phyloP scores from a whole-genome alignment of 2,329 filamentous ascomycete genomes.

The Colletotrichum gigasporum region DNA sequence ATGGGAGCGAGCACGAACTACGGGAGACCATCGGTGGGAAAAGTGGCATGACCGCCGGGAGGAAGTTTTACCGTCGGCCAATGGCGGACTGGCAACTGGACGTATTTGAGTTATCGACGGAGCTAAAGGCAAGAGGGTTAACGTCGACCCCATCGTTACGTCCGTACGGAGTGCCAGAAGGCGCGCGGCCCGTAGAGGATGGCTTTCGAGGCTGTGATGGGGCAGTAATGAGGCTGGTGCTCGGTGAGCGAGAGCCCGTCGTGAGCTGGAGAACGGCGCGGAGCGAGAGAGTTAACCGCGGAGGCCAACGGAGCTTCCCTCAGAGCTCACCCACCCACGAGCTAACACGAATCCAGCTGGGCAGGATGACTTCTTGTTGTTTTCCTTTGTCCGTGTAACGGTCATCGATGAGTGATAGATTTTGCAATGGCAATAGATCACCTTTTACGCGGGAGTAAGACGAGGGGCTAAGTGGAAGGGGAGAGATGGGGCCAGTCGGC shows the following conservation, averaged over 20 bases:
- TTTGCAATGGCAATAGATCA: background rate
- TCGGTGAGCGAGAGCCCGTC: background rate
- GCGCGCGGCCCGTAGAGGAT: background rate
- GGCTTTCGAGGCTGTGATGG: background rate
- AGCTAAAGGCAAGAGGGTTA: background rate
- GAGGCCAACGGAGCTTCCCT: background rate
- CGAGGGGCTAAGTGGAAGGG: no score
- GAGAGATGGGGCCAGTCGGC: no score
- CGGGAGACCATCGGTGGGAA: no score
- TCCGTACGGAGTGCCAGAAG: slow-evolving; percentile 16
- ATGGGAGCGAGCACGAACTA: no score
- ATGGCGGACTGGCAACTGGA: no score
- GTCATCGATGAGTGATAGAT: slow-evolving; percentile 15
- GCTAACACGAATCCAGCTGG: slow-evolving; percentile 19
- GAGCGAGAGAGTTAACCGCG: background rate
- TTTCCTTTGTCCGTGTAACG: slow-evolving; percentile 25
- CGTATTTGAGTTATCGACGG: no score
- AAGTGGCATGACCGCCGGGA: no score
- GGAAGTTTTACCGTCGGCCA: no score
- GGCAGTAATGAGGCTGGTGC: background rate
- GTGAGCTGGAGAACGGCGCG: no score
- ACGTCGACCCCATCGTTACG: background rate
- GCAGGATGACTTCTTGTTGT: background rate
- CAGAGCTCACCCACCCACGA: background rate
- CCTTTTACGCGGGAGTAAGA: background rate